These are phyloP conservation scores for Mallotus japonicus DNA, from an alignment of 441 rosid genomes.

Conservation along the genomic window DNA sequence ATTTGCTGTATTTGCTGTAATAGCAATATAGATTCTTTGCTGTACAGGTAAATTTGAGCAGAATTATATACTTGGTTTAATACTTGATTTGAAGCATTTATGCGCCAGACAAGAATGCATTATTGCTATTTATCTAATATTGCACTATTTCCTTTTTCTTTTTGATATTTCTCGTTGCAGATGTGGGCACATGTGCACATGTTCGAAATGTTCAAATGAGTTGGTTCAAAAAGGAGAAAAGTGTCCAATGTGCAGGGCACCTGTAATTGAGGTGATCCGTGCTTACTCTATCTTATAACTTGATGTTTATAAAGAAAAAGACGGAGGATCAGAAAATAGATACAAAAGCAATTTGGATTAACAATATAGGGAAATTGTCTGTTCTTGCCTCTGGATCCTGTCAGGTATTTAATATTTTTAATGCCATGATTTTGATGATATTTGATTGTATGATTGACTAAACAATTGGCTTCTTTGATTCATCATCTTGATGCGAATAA, in stretches of 20 bases:
- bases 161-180: slow-evolving; percentile 32
- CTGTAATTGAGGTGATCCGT: slow-evolving; percentile 78
- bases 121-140: slow-evolving; percentile 7
- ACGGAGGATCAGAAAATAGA: slow-evolving; percentile 4
- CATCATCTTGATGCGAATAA: slow-evolving; percentile 31
- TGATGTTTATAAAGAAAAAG: slow-evolving; percentile 3
- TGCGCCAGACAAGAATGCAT: background rate
- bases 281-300: slow-evolving; percentile 65
- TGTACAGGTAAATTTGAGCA: slow-evolving; percentile 64
- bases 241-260: slow-evolving; percentile 97
- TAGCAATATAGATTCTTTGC: slow-evolving; percentile 65
- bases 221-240: slow-evolving; percentile 69
- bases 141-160: background rate
- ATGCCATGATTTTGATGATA: slow-evolving; percentile 12
- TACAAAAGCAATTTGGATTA: slow-evolving; percentile 13
- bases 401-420: slow-evolving; percentile 27
- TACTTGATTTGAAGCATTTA: slow-evolving; percentile 1
- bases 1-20: slow-evolving; percentile 73
- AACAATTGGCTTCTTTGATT: slow-evolving; percentile 20
- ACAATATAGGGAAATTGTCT: slow-evolving; percentile 16
- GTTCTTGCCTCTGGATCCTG: slow-evolving; percentile 29
- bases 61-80: background rate
- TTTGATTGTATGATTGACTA: slow-evolving; percentile 34
- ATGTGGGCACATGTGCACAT: slow-evolving; percentile 97
- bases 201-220: slow-evolving; percentile 75